Percentiles rank a stretch among this genome's conserved stretches.
Evolutionary conservation across 1,284 basidiomycete species (phyloP).

Genomic region (Boletus hoseneyae): DNA sequence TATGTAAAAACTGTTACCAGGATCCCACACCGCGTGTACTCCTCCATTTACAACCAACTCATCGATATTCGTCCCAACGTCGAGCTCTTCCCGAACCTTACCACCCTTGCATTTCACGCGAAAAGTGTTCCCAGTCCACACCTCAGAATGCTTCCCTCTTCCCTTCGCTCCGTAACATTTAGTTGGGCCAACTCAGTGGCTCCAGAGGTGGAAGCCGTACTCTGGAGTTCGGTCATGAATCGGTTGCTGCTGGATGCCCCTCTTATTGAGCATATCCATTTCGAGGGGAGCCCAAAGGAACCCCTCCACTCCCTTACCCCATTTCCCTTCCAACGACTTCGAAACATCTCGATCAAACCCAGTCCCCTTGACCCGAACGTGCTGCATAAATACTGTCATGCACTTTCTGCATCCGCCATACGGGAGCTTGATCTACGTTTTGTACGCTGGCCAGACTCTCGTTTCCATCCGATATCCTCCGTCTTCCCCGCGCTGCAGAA

Average conservation of each 20-base stretch:
- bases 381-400: conserved; percentile 28
- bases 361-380: conserved; percentile 25
- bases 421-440: conserved; percentile 26
- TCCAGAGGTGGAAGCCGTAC: conserved; percentile 17
- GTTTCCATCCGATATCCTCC: conserved; percentile 19
- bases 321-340: conserved; percentile 23
- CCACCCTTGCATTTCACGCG: conserved; percentile 16
- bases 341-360: conserved; percentile 24
- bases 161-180: conserved; percentile 22
- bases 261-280: conserved; percentile 20
- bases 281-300: conserved; percentile 29
- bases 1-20: conserved; percentile 27
- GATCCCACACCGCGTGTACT: conserved; percentile 29
- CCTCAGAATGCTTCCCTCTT: conserved; percentile 24
- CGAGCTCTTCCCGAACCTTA: conserved; percentile 31
- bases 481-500: conserved; percentile 26
- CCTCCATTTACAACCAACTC: conserved; percentile 31
- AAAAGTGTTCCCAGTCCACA: conserved; percentile 11
- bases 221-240: conserved; percentile 25
- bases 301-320: conserved; percentile 16
- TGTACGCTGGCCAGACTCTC: conserved; percentile 24
- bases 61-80: conserved; percentile 24
- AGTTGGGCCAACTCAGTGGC: conserved; percentile 21
- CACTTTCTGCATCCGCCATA: conserved; percentile 20
- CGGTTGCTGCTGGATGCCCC: conserved; percentile 21